Percentiles rank a stretch among this genome's conserved stretches.
Conservation (phyloP, 192 early-diverging fungal species). For the Coemansia sp. region DNA sequence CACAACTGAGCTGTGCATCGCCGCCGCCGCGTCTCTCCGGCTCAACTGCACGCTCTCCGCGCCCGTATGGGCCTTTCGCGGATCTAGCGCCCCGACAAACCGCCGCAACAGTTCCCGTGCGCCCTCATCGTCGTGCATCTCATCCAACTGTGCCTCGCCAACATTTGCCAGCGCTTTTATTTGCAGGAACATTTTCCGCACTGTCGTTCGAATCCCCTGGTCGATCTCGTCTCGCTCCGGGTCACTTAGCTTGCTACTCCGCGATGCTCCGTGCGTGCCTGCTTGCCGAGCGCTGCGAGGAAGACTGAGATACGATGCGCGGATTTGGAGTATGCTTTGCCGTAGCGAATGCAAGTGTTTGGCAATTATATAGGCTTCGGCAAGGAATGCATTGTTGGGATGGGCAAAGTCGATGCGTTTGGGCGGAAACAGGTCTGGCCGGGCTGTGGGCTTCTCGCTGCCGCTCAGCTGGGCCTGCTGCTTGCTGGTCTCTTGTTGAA, state of each 20-base stretch:
- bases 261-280: background rate
- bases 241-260: slow-evolving; percentile 51
- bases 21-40: slow-evolving; percentile 58
- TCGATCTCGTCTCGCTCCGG: slow-evolving; percentile 69
- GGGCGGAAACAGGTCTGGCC: slow-evolving; percentile 30
- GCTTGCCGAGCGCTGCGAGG: background rate
- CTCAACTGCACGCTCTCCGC: slow-evolving; percentile 3
- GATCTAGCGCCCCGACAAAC: slow-evolving; percentile 43
- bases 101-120: slow-evolving; percentile 42
- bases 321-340: slow-evolving; percentile 52
- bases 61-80: slow-evolving; percentile 23
- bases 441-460: slow-evolving; percentile 5
- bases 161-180: slow-evolving; percentile 59
- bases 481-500: slow-evolving; percentile 7
- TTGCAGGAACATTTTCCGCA: slow-evolving; percentile 56
- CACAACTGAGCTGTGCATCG: slow-evolving; percentile 65
- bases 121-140: slow-evolving; percentile 18
- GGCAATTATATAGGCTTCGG: slow-evolving; percentile 59
- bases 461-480: background rate
- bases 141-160: slow-evolving; percentile 46
- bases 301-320: slow-evolving; percentile 56
- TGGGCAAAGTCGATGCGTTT: slow-evolving; percentile 28
- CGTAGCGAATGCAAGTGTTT: slow-evolving; percentile 56
- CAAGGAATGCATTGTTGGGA: slow-evolving; percentile 51
- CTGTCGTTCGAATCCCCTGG: slow-evolving; percentile 58